phyloP scores from a whole-genome alignment of 768 basidiomycete species.

The Amanita phalloides region DNA sequence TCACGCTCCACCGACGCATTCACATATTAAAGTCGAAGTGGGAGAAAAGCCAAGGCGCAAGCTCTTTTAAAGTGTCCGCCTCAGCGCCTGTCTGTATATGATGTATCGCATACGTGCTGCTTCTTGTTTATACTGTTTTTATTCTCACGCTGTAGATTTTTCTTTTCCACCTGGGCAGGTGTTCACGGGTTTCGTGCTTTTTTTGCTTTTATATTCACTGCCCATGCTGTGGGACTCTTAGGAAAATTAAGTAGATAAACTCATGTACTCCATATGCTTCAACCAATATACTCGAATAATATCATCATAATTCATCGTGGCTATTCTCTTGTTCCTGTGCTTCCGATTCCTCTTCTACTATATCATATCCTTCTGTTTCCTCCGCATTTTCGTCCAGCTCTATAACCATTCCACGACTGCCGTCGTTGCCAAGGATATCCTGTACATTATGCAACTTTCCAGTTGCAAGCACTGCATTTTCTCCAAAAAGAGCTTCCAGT shows the following conservation, averaged over 20 bases:
- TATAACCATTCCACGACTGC: slow-evolving; percentile 26
- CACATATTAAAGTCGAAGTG: slow-evolving; percentile 61
- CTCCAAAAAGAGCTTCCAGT: slow-evolving; percentile 24
- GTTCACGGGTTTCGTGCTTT: neutral
- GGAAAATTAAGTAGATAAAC: neutral
- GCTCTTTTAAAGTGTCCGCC: slow-evolving; percentile 44
- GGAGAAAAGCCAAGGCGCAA: slow-evolving; percentile 69
- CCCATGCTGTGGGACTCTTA: neutral
- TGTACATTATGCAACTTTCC: slow-evolving; percentile 7
- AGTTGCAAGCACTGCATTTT: slow-evolving; percentile 7
- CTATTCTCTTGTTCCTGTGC: slow-evolving; percentile 4
- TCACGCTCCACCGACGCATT: slow-evolving; percentile 39
- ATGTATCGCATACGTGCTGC: slow-evolving; percentile 1
- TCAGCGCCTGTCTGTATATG: neutral
- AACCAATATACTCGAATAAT: neutral
- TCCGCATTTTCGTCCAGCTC: slow-evolving; percentile 34
- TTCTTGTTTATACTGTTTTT: slow-evolving; percentile 11
- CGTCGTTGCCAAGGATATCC: slow-evolving; percentile 2
- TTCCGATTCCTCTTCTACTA: slow-evolving; percentile 14
- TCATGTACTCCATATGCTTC: slow-evolving; percentile 5
- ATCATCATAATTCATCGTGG: slow-evolving; percentile 11
- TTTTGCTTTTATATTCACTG: neutral
- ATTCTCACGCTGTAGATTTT: slow-evolving; percentile 4
- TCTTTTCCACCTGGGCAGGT: neutral
- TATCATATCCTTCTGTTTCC: slow-evolving; percentile 36